These are phyloP conservation scores for Scleroderma citrinum DNA, from an alignment of 768 basidiomycete genomes.

Conservation along the genomic window DNA sequence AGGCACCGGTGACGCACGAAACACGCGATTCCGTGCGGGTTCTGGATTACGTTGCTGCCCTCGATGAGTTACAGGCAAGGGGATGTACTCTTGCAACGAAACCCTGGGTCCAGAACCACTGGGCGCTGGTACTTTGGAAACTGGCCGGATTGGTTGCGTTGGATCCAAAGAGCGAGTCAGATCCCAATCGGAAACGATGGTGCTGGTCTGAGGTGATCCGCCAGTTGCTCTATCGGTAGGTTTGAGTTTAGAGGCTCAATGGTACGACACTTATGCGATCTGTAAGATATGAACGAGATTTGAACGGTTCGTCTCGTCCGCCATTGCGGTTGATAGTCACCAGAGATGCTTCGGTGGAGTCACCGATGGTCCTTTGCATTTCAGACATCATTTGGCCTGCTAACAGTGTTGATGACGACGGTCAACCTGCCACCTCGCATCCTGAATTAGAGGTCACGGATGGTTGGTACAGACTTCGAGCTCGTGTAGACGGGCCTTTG, in stretches of 20 bases:
- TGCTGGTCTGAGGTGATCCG: slow-evolving; percentile 74
- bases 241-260: neutral
- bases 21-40: slow-evolving; percentile 13
- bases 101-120: slow-evolving; percentile 90
- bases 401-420: slow-evolving; percentile 32
- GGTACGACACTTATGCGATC: neutral
- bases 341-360: slow-evolving; percentile 72
- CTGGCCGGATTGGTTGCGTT: slow-evolving; percentile 77
- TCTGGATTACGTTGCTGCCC: slow-evolving; percentile 46
- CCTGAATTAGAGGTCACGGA: slow-evolving; percentile 89
- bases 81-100: slow-evolving; percentile 68
- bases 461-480: slow-evolving; percentile 90
- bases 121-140: slow-evolving; percentile 91
- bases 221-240: slow-evolving; percentile 83
- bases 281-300: slow-evolving; percentile 81
- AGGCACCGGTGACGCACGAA: slow-evolving; percentile 25
- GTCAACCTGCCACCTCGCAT: slow-evolving; percentile 31
- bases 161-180: slow-evolving; percentile 54
- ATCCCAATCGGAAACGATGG: slow-evolving; percentile 56
- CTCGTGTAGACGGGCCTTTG: slow-evolving; percentile 68
- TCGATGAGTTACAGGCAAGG: slow-evolving; percentile 44
- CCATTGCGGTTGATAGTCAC: slow-evolving; percentile 76
- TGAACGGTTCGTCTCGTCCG: slow-evolving; percentile 72
- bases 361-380: slow-evolving; percentile 83
- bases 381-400: slow-evolving; percentile 61